Evolutionary conservation across 148 eudicot genomes (phyloP), one percentile per base, ranked within the genome.

Genomic region (Rhododendron vialii): DNA sequence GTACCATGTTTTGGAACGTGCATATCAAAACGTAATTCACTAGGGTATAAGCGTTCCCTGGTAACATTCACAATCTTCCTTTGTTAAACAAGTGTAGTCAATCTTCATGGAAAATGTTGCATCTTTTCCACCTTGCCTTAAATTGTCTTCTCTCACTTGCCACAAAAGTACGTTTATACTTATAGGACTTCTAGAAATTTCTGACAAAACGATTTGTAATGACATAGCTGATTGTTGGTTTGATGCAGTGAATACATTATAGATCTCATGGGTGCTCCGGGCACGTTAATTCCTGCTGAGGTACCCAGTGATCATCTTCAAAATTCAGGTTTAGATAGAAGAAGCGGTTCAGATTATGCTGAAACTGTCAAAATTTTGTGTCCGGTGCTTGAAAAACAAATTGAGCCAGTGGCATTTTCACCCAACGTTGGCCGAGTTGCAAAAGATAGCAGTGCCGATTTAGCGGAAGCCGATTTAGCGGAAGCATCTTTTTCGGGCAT

Each of bases 191-290:
- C 35, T 47, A 65, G 33, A 30, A 67, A 28, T 41, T 57, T 61
- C 7, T 38, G 35, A 45, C 48, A 82, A 35, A 55, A 36, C 59
- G 24, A n/a, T 82, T 45, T 57, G 24, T 73, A 81, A 78, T 81
- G 82, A 17, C 55, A 71, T 80, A 41, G 47, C 78, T 88, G 28
- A 35, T 85, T 87, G 51, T 88, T 87, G 57, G 80, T 76, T 86
- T 85, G 26, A 84, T 91, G 92, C 96, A 97, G 99, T 78, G 99
- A 97, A 91, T 93, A 90, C 88, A 95, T 97, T 26, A 91, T 97
- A 86, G 99, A 97, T 91, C 92, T 97, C 84, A 97, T 97, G 99
- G 98, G 96, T 85, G 96, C 98, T 89, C 99, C 99, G 26, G 99
- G 99, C 71, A 90, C 96, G 47, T 89, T 97, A 81, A 93, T 97